Base-by-base conservation (phyloP, 352 stramenopile species). In the Phytophthora parvispora region DNA sequence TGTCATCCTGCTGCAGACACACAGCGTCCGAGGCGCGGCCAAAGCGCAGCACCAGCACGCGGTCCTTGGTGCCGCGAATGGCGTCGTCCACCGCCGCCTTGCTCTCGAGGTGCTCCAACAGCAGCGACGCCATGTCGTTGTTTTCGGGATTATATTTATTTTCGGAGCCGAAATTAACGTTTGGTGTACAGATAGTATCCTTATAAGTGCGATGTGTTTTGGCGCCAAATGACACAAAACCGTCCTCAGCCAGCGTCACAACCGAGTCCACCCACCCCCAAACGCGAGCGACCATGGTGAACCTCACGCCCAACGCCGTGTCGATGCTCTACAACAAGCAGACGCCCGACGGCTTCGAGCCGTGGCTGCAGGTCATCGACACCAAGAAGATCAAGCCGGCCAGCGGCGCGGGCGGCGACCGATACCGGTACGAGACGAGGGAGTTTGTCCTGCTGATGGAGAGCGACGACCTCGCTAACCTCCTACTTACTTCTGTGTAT, bases 381-480 rank as follows among this genome's bases (percentile, higher is more conserved):
- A 93, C 84, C 29, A 94, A 94, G 78, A 94, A 94, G 80, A 96
- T 96, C 74, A 92, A 93, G 45, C 89, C 89, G 1, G 80, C 81
- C 31, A 95, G 80, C 36, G 87, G 89, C 60, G 69, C 80, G 12
- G 86, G 86, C 47, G 86, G 84, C 42, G 87, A 96, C 64, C 80
- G 89, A 67, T 96, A 95, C 76, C 83, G 86, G 76, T 86, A 64
- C 27, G 58, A 24, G 20, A 10, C 13, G 15, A 12, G 42, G 31
- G 2, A 36, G 27, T 4, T 49, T 22, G 8, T 34, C 22, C 34
- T 24, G 9, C n/a, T 49, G 34, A 62, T 56, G 27, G 40, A 57
- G 22, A 55, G 45, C 24, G 28, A 52, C 13, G 2, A 22, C 29
- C 18, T 25, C 43, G 20, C 38, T 71, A 40, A 66, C 20, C 3